A percentile compares a stretch with the other conserved stretches of the same genome.
Conservation (phyloP, 2,329 filamentous ascomycete species). For the Huntiella decipiens region DNA sequence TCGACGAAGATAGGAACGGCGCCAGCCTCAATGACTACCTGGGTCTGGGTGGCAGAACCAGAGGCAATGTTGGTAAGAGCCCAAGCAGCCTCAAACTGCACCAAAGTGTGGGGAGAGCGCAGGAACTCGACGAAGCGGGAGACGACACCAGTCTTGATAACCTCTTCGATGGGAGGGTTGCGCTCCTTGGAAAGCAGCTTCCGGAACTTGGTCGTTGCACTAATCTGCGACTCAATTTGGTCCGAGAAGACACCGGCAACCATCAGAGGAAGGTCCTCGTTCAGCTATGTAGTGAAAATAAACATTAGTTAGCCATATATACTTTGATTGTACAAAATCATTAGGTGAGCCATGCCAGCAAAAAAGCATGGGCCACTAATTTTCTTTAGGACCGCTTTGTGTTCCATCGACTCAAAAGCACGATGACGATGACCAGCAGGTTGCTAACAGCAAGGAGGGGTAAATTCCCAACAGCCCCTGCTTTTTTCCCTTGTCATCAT, state of each 20-base stretch:
- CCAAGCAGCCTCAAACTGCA: slow-evolving; percentile 98
- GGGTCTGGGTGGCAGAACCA: slow-evolving; percentile 88
- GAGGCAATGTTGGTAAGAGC: slow-evolving; percentile 98
- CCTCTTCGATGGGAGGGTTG: slow-evolving; percentile 96
- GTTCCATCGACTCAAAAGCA: not conserved
- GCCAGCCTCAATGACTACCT: slow-evolving; percentile 95
- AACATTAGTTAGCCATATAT: slow-evolving; percentile 14
- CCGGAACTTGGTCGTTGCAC: slow-evolving; percentile 93
- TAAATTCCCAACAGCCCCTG: slow-evolving; percentile 1
- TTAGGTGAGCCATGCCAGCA: not conserved
- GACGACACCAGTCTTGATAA: slow-evolving; percentile 97
- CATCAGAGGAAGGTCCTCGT: slow-evolving; percentile 96
- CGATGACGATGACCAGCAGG: too few relatives aligned
- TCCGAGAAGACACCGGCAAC: slow-evolving; percentile 96
- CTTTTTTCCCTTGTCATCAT: too few relatives aligned
- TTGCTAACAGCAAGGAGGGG: slow-evolving; percentile 3
- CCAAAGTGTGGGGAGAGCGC: slow-evolving; percentile 87
- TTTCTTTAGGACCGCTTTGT: too few relatives aligned
- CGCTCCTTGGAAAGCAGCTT: slow-evolving; percentile 97
- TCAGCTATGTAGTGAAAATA: slow-evolving; percentile 41
- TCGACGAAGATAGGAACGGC: slow-evolving; percentile 98
- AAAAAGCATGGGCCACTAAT: slow-evolving; percentile 2
- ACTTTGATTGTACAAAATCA: not conserved
- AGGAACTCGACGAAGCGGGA: slow-evolving; percentile 96
- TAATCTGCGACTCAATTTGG: slow-evolving; percentile 93